These are phyloP conservation scores for Curvularia lunata DNA, from an alignment of 2,329 filamentous ascomycete species.

Conservation along the genomic window DNA sequence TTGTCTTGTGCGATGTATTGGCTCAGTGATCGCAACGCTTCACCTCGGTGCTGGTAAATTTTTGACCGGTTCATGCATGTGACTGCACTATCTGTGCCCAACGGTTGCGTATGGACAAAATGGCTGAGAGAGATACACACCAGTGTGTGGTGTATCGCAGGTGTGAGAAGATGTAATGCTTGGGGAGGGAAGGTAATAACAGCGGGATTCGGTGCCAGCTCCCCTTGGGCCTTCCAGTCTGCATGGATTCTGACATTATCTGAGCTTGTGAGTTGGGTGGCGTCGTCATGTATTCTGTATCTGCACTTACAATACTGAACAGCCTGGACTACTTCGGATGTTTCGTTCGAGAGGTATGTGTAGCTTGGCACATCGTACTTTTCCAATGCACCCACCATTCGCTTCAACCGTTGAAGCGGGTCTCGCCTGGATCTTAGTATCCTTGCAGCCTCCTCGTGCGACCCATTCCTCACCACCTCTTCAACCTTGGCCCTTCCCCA, in stretches of 20 bases:
- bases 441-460: slow-evolving; percentile 21
- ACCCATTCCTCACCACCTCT: slow-evolving; percentile 19
- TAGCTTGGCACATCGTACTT: slow-evolving; percentile 32
- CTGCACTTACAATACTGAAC: slow-evolving; percentile 39
- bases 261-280: slow-evolving; percentile 14
- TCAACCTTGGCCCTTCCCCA: slow-evolving; percentile 24
- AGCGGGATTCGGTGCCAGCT: slow-evolving; percentile 37
- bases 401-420: slow-evolving; percentile 25
- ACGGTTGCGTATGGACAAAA: slow-evolving; percentile 27
- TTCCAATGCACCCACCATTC: slow-evolving; percentile 25
- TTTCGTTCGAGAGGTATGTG: slow-evolving; percentile 30
- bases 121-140: slow-evolving; percentile 38
- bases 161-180: slow-evolving; percentile 37
- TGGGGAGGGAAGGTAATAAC: slow-evolving; percentile 34
- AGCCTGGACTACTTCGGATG: slow-evolving; percentile 39
- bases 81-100: slow-evolving; percentile 16
- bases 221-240: slow-evolving; percentile 17
- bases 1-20: slow-evolving; percentile 32
- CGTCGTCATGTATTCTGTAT: background rate
- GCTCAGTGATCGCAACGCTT: slow-evolving; percentile 35
- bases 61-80: slow-evolving; percentile 25
- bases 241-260: slow-evolving; percentile 38
- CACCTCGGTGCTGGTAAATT: slow-evolving; percentile 39
- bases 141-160: slow-evolving; percentile 37
- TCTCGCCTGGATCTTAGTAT: slow-evolving; percentile 22